Conservation (phyloP, 2,329 filamentous ascomycete species). For the Ophiocordyceps sinensis region DNA sequence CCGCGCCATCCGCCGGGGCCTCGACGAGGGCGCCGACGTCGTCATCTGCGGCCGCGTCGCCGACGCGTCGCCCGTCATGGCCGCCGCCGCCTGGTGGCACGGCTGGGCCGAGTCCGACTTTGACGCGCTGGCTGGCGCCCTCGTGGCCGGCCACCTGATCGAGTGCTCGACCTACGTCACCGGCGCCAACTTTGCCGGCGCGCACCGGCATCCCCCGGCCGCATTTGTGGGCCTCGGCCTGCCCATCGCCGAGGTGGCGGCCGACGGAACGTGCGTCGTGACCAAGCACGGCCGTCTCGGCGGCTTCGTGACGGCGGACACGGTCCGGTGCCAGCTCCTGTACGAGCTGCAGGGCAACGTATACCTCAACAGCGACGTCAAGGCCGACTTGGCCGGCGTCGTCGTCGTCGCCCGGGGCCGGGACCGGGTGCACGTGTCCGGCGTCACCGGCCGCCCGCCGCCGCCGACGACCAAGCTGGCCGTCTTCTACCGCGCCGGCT, state of each 20-base stretch:
- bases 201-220: constrained; percentile 9
- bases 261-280: constrained; percentile 28
- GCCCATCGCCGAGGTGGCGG: constrained; percentile 33
- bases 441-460: constrained; percentile 25
- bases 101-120: constrained; percentile 28
- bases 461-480: constrained; percentile 36
- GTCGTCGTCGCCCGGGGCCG: constrained; percentile 18
- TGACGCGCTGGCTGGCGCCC: constrained; percentile 28
- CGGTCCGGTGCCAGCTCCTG: constrained; percentile 30
- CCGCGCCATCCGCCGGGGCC: constrained; percentile 22
- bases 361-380: constrained; percentile 34
- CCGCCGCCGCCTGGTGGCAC: constrained; percentile 37
- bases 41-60: constrained; percentile 27
- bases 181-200: constrained; percentile 35
- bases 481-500: constrained; percentile 34
- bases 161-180: constrained; percentile 36
- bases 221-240: constrained; percentile 23
- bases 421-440: constrained; percentile 24
- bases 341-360: constrained; percentile 33
- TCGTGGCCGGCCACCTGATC: constrained; percentile 34
- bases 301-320: constrained; percentile 21
- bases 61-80: constrained; percentile 33
- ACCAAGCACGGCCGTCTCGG: constrained; percentile 30
- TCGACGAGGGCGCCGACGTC: constrained; percentile 24
- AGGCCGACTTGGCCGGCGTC: constrained; percentile 23